Base-by-base conservation (phyloP, 306 rosid genomes). In the Vachellia pachyceras region DNA sequence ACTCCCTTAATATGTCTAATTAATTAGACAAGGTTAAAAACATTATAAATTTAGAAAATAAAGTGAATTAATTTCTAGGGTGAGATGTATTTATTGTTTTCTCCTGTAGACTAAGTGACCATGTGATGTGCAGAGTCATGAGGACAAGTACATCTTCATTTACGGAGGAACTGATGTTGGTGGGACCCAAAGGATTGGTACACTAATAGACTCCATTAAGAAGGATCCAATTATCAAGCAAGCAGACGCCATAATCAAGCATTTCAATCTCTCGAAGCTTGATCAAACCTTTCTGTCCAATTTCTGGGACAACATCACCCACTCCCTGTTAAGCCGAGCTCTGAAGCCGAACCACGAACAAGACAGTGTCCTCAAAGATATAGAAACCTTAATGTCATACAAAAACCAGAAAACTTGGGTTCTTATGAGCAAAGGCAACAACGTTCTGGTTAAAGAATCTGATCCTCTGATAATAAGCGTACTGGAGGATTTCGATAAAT, bases 91-190 rank as follows among this genome's bases (percentile, higher is more conserved):
- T n/a, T n/a, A n/a, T n/a, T n/a, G n/a, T n/a, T n/a, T n/a, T n/a
- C n/a, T n/a, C n/a, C n/a, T n/a, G n/a, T n/a, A n/a, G n/a, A n/a
- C n/a, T n/a, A n/a, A n/a, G n/a, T n/a, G n/a, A n/a, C n/a, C n/a
- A n/a, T 10, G 3, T 11, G 5, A 45, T 45, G 49, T 45, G 49
- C 75, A 87, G 90, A 49, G 77, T 6, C 65, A 44, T 10, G 86
- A 87, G 29, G 80, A 81, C 0, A 85, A 57, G 54, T 79, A 44
- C 29, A 65, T 89, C 36, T 54, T 89, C 74, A 69, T 86, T 66
- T 87, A 87, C 44, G 90, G 90, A 8, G 86, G 89, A 7, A 37
- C 39, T 2, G 81, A 66, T 9, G 7, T 1, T 25, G 14, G 0
- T 1, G 12, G 22, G 40, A 65, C 74, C 4, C 65, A 77, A 49